A percentile compares a stretch with the other conserved stretches of the same genome.
These are phyloP conservation scores for Botrytis medusae DNA, from an alignment of 2,329 filamentous ascomycete genomes.

Conservation along the genomic window DNA sequence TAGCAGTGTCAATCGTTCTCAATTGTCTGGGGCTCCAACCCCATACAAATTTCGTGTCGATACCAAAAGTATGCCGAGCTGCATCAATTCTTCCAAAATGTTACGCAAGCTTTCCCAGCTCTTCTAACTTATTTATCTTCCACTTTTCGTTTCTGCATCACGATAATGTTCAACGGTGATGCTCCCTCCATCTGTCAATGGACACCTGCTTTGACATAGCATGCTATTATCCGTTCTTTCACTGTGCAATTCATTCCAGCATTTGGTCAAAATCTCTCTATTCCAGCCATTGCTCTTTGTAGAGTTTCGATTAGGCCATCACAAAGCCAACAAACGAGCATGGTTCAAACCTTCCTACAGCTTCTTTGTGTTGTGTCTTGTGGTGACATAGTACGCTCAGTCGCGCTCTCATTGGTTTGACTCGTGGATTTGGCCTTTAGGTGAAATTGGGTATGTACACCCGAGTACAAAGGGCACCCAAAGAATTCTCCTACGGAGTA, in stretches of 20 bases:
- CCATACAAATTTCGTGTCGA: background rate
- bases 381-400: conserved; percentile 4
- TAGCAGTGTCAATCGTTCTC: conserved; percentile 1
- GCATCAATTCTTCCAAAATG: background rate
- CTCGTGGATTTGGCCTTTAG: background rate
- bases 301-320: background rate
- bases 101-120: background rate
- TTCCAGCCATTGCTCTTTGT: background rate
- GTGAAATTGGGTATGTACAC: conserved; percentile 17
- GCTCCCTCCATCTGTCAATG: conserved; percentile 16
- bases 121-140: background rate
- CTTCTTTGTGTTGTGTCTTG: conserved; percentile 4
- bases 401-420: conserved; percentile 2
- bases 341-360: background rate
- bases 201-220: conserved; percentile 13
- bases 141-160: conserved; percentile 23
- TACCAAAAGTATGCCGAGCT: conserved; percentile 3
- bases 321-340: background rate
- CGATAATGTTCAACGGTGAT: conserved; percentile 23
- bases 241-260: background rate
- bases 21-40: background rate
- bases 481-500: conserved; percentile 3
- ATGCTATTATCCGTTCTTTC: conserved; percentile 16
- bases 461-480: conserved; percentile 6
- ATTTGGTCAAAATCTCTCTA: background rate